Conservation (phyloP, 208 protist species). For the Pavlovales sp. region DNA sequence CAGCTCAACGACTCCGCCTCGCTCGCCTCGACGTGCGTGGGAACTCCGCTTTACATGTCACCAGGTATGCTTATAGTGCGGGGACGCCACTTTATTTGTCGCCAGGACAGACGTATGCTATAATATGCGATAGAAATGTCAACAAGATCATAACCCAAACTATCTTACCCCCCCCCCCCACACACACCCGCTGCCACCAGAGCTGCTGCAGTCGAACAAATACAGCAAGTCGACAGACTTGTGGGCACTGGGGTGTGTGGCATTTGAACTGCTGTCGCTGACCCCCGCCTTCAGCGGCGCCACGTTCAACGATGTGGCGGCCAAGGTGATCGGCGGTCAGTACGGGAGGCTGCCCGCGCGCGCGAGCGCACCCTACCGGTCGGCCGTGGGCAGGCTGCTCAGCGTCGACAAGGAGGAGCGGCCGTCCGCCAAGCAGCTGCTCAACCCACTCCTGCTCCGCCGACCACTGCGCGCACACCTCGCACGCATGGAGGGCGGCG, state of each 20-base stretch:
- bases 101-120: too few relatives aligned
- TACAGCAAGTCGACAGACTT: constrained; percentile 60
- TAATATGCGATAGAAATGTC: too few relatives aligned
- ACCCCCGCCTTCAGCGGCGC: constrained; percentile 64
- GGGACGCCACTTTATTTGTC: too few relatives aligned
- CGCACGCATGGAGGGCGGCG: background rate
- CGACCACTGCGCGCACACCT: background rate
- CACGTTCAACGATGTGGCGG: background rate
- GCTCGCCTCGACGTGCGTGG: constrained; percentile 17
- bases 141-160: too few relatives aligned
- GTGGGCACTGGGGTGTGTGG: constrained; percentile 61
- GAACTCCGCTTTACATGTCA: constrained; percentile 37
- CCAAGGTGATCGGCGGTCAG: background rate
- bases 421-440: background rate
- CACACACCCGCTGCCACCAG: too few relatives aligned
- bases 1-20: background rate
- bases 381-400: background rate
- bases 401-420: background rate
- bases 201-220: constrained; percentile 52
- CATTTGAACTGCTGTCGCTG: constrained; percentile 66
- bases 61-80: too few relatives aligned
- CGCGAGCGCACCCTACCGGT: background rate
- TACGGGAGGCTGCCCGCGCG: background rate
- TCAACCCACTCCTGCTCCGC: background rate
- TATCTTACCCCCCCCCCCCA: too few relatives aligned